phyloP scores from a whole-genome alignment of 2,329 filamentous ascomycete genomes.

The Shiraia bambusicola region DNA sequence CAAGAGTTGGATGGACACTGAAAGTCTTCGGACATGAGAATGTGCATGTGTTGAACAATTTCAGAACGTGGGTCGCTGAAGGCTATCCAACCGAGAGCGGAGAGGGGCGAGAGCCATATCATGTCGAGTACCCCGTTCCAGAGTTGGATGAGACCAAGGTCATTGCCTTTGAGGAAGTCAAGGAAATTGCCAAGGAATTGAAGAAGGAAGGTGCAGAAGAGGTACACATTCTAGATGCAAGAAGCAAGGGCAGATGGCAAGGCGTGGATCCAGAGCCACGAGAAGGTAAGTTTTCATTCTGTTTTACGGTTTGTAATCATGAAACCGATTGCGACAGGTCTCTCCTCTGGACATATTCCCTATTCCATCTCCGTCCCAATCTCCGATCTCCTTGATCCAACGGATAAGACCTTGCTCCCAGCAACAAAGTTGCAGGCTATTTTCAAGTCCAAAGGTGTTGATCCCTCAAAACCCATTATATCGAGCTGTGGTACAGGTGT shows the following conservation, averaged over 20 bases:
- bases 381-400: constrained; percentile 74
- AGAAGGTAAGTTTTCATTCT: constrained; percentile 54
- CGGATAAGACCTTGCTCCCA: constrained; percentile 77
- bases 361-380: constrained; percentile 83
- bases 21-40: constrained; percentile 83
- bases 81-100: constrained; percentile 82
- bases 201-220: constrained; percentile 82
- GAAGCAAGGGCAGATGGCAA: constrained; percentile 75
- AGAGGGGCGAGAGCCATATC: constrained; percentile 54
- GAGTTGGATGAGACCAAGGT: constrained; percentile 62
- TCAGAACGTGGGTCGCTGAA: constrained; percentile 86
- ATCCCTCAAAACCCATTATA: constrained; percentile 78
- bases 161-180: constrained; percentile 79
- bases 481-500: constrained; percentile 92
- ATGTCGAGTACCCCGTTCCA: constrained; percentile 47
- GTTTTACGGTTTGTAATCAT: background rate
- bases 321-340: constrained; percentile 31
- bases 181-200: constrained; percentile 70
- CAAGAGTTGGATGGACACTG: constrained; percentile 91
- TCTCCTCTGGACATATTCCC: constrained; percentile 90
- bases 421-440: constrained; percentile 70
- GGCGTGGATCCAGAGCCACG: constrained; percentile 85
- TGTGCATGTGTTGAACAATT: constrained; percentile 94
- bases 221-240: constrained; percentile 86
- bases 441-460: constrained; percentile 77